phyloP scores from a whole-genome alignment of 208 protist species.

The Balamuthia mandrillaris region DNA sequence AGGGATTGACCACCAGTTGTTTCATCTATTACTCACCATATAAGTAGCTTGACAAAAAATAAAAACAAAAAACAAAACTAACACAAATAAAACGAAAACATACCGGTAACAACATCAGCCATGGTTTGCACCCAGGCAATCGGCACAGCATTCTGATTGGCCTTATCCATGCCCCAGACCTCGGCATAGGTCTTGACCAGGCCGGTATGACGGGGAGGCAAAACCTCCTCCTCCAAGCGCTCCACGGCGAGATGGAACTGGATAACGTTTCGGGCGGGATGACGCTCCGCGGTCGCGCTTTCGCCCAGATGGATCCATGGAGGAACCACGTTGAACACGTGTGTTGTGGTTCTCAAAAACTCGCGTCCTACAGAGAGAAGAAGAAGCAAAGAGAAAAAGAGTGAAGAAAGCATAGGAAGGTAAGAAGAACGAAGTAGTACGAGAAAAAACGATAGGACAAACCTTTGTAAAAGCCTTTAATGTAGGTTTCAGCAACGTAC shows the following conservation, averaged over 20 bases:
- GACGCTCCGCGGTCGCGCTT: background rate
- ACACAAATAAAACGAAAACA: too few species aligned
- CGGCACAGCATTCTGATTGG: conserved; percentile 14
- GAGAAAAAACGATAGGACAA: too few species aligned
- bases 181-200: conserved; percentile 24
- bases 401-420: too few species aligned
- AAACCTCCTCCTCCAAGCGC: background rate
- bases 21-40: too few species aligned
- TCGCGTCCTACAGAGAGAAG: background rate
- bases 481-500: conserved; percentile 4
- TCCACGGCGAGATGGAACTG: conserved; percentile 35
- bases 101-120: background rate
- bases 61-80: too few species aligned
- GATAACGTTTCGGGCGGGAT: background rate
- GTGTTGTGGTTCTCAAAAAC: conserved; percentile 45
- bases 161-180: conserved; percentile 25
- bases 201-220: background rate
- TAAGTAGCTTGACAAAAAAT: too few species aligned
- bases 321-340: conserved; percentile 41
- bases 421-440: background rate
- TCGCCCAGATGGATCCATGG: too few species aligned
- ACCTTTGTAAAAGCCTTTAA: background rate
- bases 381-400: background rate
- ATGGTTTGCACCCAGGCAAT: conserved; percentile 15
- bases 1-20: too few species aligned